Evolutionary conservation across 345 rosid species (phyloP).

Genomic region (Camelina neglecta): DNA sequence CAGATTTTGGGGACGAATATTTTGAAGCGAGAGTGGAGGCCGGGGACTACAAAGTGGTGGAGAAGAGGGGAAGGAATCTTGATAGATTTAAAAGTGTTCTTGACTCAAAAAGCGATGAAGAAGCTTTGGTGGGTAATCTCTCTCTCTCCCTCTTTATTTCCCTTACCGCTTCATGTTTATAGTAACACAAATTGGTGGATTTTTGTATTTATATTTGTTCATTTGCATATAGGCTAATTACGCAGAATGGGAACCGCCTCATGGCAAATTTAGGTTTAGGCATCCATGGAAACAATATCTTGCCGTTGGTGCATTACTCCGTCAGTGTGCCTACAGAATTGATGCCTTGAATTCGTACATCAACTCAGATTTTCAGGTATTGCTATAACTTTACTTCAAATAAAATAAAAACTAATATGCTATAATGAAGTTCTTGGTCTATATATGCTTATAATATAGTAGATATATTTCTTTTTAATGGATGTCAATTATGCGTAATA

Average conservation of each 20-base stretch:
- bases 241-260: slow-evolving; percentile 98
- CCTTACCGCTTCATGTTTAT: not conserved
- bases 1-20: slow-evolving; percentile 68
- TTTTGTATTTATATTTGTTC: not conserved
- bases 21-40: slow-evolving; percentile 41
- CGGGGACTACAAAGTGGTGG: slow-evolving; percentile 34
- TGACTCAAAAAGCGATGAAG: slow-evolving; percentile 64
- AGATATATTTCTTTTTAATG: not conserved
- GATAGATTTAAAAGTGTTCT: slow-evolving; percentile 59
- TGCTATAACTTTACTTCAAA: slow-evolving; percentile 10
- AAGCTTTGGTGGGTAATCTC: slow-evolving; percentile 58
- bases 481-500: slow-evolving; percentile 5
- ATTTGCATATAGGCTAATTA: slow-evolving; percentile 58
- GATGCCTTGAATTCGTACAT: slow-evolving; percentile 68
- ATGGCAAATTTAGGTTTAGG: slow-evolving; percentile 75
- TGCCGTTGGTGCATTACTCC: slow-evolving; percentile 61
- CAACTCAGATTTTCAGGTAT: slow-evolving; percentile 54
- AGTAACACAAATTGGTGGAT: not conserved
- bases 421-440: not conserved
- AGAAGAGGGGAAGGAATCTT: slow-evolving; percentile 46
- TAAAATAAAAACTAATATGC: not conserved
- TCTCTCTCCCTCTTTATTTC: not conserved
- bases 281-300: slow-evolving; percentile 83
- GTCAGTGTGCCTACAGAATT: slow-evolving; percentile 66
- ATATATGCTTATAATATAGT: not conserved